Conservation (phyloP, 2,329 filamentous ascomycete species). For the Pseudogymnoascus sp. region DNA sequence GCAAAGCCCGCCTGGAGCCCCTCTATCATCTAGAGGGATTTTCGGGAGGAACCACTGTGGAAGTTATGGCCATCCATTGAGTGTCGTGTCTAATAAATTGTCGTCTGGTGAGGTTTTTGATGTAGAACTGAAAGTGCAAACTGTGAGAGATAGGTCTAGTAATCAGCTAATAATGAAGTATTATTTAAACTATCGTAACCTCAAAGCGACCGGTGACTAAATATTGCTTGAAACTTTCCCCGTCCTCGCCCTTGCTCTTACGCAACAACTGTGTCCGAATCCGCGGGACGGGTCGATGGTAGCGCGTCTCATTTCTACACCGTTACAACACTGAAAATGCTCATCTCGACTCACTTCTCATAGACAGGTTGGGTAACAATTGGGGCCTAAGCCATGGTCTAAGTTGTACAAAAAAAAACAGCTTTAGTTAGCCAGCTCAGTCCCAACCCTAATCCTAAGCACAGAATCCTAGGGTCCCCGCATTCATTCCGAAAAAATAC, state of each 20-base stretch:
- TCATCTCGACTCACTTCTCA: too few species aligned
- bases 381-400: too few species aligned
- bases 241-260: not conserved
- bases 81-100: not conserved
- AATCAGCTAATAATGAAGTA: not conserved
- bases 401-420: too few species aligned
- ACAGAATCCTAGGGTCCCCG: too few species aligned
- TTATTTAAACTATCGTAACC: not conserved
- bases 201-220: not conserved
- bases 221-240: not conserved
- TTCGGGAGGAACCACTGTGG: not conserved
- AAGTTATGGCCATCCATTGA: not conserved
- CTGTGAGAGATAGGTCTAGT: not conserved
- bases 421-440: too few species aligned
- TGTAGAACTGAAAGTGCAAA: not conserved
- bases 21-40: slow-evolving; percentile 40
- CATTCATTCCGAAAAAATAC: too few species aligned
- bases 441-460: too few species aligned
- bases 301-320: not conserved
- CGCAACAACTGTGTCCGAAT: not conserved
- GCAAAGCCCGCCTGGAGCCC: slow-evolving; percentile 38
- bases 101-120: not conserved
- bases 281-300: not conserved
- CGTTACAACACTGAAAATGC: too few species aligned
- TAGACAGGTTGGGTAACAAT: too few species aligned